Base-by-base conservation (phyloP, 164 flowering plant genomes). In the Chimonanthus salicifolius region DNA sequence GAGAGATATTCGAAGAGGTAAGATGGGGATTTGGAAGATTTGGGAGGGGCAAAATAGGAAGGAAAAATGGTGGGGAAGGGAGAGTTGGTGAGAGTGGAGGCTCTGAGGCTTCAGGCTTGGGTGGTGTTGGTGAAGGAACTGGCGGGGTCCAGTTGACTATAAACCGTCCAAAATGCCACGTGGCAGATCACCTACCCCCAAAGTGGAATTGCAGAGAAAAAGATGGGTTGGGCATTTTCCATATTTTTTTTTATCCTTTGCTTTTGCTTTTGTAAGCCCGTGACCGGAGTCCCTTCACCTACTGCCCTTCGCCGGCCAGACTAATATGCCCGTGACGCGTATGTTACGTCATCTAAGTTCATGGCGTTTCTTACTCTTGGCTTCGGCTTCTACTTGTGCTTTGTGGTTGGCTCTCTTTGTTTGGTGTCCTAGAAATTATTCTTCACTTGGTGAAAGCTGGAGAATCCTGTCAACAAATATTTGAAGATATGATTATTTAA, bases 1-100 rank as follows among this genome's bases (percentile, higher is more conserved):
- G 11, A 2, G 69, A 20, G 72, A 62, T 71, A 50, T 45, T 58
- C 69, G 72, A 75, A 72, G n/a, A n/a, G 70, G 46, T 68, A 58
- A 7, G 69, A 49, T 18, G 67, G 47, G 50, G 76, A 33, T 13
- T 49, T 66, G 49, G 21, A 49, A 33, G 33, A 33, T 33, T 33
- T 33, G 33, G 33, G 70, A 47, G 5, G 11, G 74, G 50, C 8
- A 63, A 62, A 13, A 21, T 21, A 63, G 10, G 66, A 33, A 33
- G 43, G 50, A n/a, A 33, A 63, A 16, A 8, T 6, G 58, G 8
- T 49, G 58, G 66, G 6, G 58, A 33, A 49, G n/a, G 47, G 49
- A 20, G 4, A 45, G 74, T 45, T 33, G 33, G 33, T 33, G 33
- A 18, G 43, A 49, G 13, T 16, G 67, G 67, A 65, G 49, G n/a